Evolutionary conservation across 202 grass and related monocot genomes (phyloP).

Genomic region (Cymbopogon flexuosus): DNA sequence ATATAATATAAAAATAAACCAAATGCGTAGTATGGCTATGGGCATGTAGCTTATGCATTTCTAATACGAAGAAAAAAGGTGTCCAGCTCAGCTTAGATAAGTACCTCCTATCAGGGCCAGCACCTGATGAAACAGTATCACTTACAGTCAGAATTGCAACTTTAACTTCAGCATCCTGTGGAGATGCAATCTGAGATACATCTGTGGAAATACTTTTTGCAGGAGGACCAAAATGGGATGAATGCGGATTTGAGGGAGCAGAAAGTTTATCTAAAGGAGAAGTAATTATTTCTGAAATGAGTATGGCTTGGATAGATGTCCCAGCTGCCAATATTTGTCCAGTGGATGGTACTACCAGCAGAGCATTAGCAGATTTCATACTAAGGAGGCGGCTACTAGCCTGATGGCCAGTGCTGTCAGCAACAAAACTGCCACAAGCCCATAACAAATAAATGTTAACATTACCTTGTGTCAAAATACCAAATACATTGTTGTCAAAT

Average conservation of each 20-base stretch:
- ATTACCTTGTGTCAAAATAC: background rate
- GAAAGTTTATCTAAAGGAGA: slow-evolving; percentile 27
- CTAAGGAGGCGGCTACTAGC: slow-evolving; percentile 80
- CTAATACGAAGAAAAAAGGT: background rate
- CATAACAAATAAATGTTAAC: slow-evolving; percentile 1
- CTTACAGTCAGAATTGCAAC: slow-evolving; percentile 93
- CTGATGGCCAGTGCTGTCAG: slow-evolving; percentile 89
- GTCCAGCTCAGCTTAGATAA: background rate
- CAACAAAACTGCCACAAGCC: slow-evolving; percentile 49
- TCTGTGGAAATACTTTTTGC: slow-evolving; percentile 21
- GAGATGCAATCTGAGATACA: slow-evolving; percentile 14
- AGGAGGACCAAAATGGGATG: slow-evolving; percentile 25
- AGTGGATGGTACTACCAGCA: slow-evolving; percentile 61
- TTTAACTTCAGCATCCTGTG: slow-evolving; percentile 50
- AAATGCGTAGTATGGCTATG: background rate
- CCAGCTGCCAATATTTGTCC: slow-evolving; percentile 61
- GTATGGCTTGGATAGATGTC: slow-evolving; percentile 59
- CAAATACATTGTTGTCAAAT: background rate
- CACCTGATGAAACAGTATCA: slow-evolving; percentile 80
- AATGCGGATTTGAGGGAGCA: background rate
- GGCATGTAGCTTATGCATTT: background rate
- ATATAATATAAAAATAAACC: background rate
- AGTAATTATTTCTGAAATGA: slow-evolving; percentile 65
- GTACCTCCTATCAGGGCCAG: slow-evolving; percentile 90
- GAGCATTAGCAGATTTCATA: slow-evolving; percentile 97